phyloP scores from a whole-genome alignment of 2,329 filamentous ascomycete genomes.

The Westerdykella sp. region DNA sequence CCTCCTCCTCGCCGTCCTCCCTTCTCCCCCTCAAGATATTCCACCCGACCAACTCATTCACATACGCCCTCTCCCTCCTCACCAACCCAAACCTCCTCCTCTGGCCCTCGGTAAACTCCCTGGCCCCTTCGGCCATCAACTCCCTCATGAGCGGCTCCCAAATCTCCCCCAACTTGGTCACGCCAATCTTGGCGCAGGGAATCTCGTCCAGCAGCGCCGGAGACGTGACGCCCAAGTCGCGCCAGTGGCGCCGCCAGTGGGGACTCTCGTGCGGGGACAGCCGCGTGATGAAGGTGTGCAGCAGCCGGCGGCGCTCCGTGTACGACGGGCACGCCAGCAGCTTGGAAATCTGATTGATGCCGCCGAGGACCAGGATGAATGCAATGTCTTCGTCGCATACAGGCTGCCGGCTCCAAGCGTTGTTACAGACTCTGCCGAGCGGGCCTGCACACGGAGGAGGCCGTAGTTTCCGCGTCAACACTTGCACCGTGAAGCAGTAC shows the following conservation, averaged over 20 bases:
- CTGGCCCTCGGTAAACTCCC: slow-evolving; percentile 27
- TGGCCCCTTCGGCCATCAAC: slow-evolving; percentile 25
- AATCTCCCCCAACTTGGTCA: slow-evolving; percentile 33
- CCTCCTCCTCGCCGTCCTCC: slow-evolving; percentile 20
- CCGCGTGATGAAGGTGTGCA: slow-evolving; percentile 30
- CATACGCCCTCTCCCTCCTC: slow-evolving; percentile 23
- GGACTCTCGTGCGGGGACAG: slow-evolving; percentile 32
- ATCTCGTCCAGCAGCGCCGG: slow-evolving; percentile 32
- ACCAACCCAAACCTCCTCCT: slow-evolving; percentile 25
- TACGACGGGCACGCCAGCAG: slow-evolving; percentile 29
- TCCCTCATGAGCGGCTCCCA: slow-evolving; percentile 29
- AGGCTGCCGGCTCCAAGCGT: slow-evolving; percentile 28
- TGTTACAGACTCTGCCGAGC: slow-evolving; percentile 17
- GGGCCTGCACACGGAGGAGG: slow-evolving; percentile 22
- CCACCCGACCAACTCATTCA: slow-evolving; percentile 35
- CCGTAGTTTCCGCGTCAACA: not conserved
- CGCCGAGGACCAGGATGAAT: slow-evolving; percentile 31
- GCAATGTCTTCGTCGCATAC: slow-evolving; percentile 33
- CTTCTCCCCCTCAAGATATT: slow-evolving; percentile 29
- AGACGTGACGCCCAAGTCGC: slow-evolving; percentile 29
- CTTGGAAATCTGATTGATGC: slow-evolving; percentile 31
- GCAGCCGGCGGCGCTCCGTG: slow-evolving; percentile 25
- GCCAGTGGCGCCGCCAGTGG: slow-evolving; percentile 31
- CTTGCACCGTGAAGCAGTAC: slow-evolving; percentile 26
- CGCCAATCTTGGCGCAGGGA: slow-evolving; percentile 31